phyloP scores from a whole-genome alignment of 805 yeast genomes.

The Teunomyces pallodes region DNA sequence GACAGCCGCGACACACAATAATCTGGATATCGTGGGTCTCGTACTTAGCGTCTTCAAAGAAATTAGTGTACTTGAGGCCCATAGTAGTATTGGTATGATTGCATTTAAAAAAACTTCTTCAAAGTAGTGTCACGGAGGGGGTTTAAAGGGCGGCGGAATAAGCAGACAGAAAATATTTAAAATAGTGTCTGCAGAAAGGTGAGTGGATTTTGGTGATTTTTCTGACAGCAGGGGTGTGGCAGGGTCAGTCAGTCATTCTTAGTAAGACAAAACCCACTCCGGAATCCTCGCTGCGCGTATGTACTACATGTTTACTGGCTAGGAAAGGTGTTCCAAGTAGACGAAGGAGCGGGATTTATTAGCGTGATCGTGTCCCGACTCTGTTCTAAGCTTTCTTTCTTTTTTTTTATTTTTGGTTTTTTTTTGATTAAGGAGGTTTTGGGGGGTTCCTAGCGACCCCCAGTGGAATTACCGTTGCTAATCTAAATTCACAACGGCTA shows the following conservation, averaged over 20 bases:
- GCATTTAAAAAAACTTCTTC: background rate
- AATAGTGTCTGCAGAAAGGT: conserved; percentile 1
- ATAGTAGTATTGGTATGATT: conserved; percentile 14
- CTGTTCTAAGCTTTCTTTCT: no score
- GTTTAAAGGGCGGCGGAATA: background rate
- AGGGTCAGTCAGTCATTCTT: background rate
- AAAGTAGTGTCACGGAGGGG: no score
- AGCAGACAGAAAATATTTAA: background rate
- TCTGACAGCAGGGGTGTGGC: background rate
- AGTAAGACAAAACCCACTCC: no score
- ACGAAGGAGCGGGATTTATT: no score
- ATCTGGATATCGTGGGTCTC: conserved; percentile 37
- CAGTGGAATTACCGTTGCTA: background rate
- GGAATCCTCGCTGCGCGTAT: no score
- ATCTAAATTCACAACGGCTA: background rate
- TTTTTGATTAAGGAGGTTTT: background rate
- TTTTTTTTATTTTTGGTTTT: no score
- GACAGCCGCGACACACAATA: conserved; percentile 40
- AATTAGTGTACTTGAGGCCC: conserved; percentile 42
- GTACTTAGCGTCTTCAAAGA: conserved; percentile 36
- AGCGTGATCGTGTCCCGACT: no score
- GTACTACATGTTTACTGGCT: background rate
- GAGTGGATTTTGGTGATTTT: background rate
- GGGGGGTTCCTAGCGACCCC: background rate
- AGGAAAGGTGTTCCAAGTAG: background rate